These are phyloP conservation scores for Suhomyces choctaworum DNA, from an alignment of 1,139 yeast species.

Conservation along the genomic window DNA sequence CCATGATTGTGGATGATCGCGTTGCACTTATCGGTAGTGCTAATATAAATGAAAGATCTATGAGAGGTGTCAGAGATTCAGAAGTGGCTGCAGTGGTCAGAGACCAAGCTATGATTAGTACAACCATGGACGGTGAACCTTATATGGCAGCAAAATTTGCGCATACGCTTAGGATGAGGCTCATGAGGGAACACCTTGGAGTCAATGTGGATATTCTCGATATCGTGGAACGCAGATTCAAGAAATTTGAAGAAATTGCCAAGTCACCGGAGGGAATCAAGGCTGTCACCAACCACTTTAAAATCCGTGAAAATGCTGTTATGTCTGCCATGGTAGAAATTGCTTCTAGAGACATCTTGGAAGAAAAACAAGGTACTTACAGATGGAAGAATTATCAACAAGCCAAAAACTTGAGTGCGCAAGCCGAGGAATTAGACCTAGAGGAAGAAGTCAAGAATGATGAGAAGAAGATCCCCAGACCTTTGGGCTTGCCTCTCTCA, in stretches of 20 bases:
- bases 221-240: slow-evolving; percentile 74
- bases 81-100: slow-evolving; percentile 89
- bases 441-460: slow-evolving; percentile 28
- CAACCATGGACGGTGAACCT: slow-evolving; percentile 80
- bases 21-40: slow-evolving; percentile 95
- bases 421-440: slow-evolving; percentile 27
- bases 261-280: slow-evolving; percentile 41
- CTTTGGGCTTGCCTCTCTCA: slow-evolving; percentile 54
- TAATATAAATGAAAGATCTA: slow-evolving; percentile 91
- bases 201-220: slow-evolving; percentile 89
- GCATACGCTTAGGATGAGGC: slow-evolving; percentile 80
- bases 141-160: slow-evolving; percentile 86
- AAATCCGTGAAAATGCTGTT: slow-evolving; percentile 29
- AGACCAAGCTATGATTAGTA: slow-evolving; percentile 73
- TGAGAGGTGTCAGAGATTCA: slow-evolving; percentile 91
- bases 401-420: slow-evolving; percentile 17
- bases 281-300: slow-evolving; percentile 46
- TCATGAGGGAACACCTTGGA: slow-evolving; percentile 97
- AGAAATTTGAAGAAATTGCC: slow-evolving; percentile 59
- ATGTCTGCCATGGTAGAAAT: slow-evolving; percentile 73
- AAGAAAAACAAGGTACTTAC: slow-evolving; percentile 41
- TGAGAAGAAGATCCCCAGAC: slow-evolving; percentile 30
- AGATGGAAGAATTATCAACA: slow-evolving; percentile 49
- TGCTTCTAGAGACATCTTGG: slow-evolving; percentile 67
- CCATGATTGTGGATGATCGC: slow-evolving; percentile 91